Conservation (phyloP, 2,329 filamentous ascomycete species). For the Arthrobotrys conoides region DNA sequence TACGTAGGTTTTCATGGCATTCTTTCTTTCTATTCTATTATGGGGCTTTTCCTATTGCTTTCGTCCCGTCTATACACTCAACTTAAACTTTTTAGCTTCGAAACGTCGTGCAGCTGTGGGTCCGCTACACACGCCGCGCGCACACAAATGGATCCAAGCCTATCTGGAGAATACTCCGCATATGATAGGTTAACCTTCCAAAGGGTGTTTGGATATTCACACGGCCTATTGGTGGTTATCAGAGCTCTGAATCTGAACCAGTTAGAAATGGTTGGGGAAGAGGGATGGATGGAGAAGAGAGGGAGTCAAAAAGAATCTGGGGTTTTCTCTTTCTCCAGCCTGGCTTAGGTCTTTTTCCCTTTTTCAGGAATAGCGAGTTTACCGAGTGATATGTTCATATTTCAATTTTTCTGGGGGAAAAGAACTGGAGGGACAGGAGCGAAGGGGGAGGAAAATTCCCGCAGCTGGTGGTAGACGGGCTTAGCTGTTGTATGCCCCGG, state of each 20-base stretch:
- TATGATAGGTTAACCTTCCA: constrained; percentile 26
- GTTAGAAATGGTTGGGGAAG: constrained; percentile 14
- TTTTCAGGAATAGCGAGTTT: constrained; percentile 53
- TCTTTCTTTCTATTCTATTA: not conserved
- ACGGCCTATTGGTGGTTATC: not conserved
- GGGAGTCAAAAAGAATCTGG: constrained; percentile 36
- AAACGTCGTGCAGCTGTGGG: constrained; percentile 26
- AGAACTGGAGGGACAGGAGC: not conserved
- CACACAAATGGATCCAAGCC: not conserved
- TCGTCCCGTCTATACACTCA: constrained; percentile 25
- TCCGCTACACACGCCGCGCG: constrained; percentile 1
- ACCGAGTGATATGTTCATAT: constrained; percentile 17
- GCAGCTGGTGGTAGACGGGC: constrained; percentile 41
- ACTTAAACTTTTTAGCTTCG: constrained; percentile 31
- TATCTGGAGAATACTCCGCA: constrained; percentile 32
- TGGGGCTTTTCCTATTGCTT: not conserved
- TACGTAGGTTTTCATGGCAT: too few species aligned
- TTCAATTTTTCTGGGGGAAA: constrained; percentile 14
- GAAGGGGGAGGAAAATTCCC: constrained; percentile 38
- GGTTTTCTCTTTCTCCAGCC: constrained; percentile 10
- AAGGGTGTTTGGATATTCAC: not conserved
- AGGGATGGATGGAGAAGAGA: not conserved
- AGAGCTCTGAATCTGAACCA: constrained; percentile 38
- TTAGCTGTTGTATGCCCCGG: constrained; percentile 4
- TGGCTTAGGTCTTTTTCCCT: constrained; percentile 16